Percentiles rank a stretch among this genome's conserved stretches.
Evolutionary conservation across 768 basidiomycete genomes (phyloP).

Genomic region (Kockovaella imperatae): DNA sequence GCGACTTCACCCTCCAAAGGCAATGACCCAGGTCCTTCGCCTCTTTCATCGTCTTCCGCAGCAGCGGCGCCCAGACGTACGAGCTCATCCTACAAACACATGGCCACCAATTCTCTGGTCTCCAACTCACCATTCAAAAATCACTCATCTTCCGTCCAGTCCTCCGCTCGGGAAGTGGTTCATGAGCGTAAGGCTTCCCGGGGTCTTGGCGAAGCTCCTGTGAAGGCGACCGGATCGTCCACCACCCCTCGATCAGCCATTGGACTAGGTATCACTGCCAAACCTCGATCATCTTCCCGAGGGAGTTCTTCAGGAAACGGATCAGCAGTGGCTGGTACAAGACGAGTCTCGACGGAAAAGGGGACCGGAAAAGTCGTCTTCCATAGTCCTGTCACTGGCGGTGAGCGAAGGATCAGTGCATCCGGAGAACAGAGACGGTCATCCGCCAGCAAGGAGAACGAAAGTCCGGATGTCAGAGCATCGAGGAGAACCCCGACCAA

Average conservation of each 20-base stretch:
- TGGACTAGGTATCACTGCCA: constrained; percentile 34
- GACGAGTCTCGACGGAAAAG: constrained; percentile 32
- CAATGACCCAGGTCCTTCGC: constrained; percentile 5
- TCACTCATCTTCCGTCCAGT: constrained; percentile 5
- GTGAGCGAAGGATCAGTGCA: constrained; percentile 8
- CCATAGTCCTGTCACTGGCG: background rate
- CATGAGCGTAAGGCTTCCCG: constrained; percentile 23
- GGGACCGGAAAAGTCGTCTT: constrained; percentile 17
- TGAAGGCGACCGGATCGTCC: constrained; percentile 21
- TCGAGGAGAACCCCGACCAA: constrained; percentile 24
- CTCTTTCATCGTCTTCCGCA: constrained; percentile 4
- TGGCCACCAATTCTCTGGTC: constrained; percentile 43
- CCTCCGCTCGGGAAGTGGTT: constrained; percentile 16
- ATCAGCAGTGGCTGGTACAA: constrained; percentile 19
- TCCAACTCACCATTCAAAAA: constrained; percentile 45
- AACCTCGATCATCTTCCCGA: constrained; percentile 17
- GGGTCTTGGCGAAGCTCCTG: constrained; percentile 18
- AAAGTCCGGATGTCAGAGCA: constrained; percentile 23
- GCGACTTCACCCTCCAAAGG: constrained; percentile 26
- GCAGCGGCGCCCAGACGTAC: constrained; percentile 34
- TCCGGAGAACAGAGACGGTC: constrained; percentile 19
- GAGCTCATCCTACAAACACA: constrained; percentile 45
- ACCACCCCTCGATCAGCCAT: constrained; percentile 30
- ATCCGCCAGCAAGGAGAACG: constrained; percentile 30
- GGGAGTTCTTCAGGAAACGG: constrained; percentile 8